Evolutionary conservation across 208 protist species (phyloP).

Genomic region (Trypanosoma congolense): DNA sequence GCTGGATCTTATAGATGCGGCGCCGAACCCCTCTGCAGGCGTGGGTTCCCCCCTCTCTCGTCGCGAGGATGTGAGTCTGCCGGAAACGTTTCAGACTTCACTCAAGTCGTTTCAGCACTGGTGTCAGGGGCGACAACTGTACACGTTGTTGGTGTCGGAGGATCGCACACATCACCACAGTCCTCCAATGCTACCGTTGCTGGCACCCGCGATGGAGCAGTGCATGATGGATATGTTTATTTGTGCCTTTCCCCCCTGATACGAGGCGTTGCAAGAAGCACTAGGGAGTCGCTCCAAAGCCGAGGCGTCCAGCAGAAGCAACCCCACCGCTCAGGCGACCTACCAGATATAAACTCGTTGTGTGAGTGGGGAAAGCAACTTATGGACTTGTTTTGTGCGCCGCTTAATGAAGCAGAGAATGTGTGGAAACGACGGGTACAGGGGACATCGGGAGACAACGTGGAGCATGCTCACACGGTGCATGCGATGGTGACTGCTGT

Average conservation of each 20-base stretch:
- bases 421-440: not conserved
- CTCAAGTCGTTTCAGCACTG: not conserved
- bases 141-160: not conserved
- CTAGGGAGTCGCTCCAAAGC: not conserved
- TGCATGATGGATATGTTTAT: not conserved
- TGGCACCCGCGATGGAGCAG: not conserved
- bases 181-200: not conserved
- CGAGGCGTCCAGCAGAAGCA: not conserved
- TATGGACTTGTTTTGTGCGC: not conserved
- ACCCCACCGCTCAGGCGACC: no score
- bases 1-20: not conserved
- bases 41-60: not conserved
- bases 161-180: not conserved
- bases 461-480: not conserved
- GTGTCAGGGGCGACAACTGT: not conserved
- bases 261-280: not conserved
- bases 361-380: not conserved
- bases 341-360: no score
- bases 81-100: not conserved
- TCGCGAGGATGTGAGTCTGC: not conserved
- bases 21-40: not conserved
- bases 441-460: not conserved
- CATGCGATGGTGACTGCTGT: slow-evolving; percentile 5
- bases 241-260: not conserved
- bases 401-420: not conserved